These are phyloP conservation scores for Diplodia scrobiculata DNA, from an alignment of 2,329 filamentous ascomycete genomes.

Conservation along the genomic window DNA sequence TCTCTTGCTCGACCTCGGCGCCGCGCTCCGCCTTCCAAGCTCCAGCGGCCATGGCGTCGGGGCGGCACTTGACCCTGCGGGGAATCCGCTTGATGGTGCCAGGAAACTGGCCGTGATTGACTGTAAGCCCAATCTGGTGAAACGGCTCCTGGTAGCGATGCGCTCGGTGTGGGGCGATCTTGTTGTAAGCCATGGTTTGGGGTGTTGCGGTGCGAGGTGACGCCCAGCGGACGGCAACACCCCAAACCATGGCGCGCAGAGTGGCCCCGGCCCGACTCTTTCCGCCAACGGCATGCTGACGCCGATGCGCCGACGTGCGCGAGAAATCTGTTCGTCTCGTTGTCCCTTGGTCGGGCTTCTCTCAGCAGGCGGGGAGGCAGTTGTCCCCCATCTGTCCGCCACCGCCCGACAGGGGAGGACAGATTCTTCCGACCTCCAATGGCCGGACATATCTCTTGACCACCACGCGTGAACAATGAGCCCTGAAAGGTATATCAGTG, in stretches of 20 bases:
- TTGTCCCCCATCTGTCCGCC: not conserved
- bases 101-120: not conserved
- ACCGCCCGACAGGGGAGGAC: not conserved
- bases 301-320: not conserved
- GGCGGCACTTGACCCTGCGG: too few relatives aligned
- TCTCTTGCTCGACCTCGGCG: not conserved
- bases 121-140: not conserved
- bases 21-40: too few relatives aligned
- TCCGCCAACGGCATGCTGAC: not conserved
- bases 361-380: not conserved
- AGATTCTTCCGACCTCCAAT: too few relatives aligned
- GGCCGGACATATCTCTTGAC: too few relatives aligned
- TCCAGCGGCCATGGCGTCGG: too few relatives aligned
- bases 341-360: not conserved
- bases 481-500: too few relatives aligned
- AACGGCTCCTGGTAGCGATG: too few relatives aligned
- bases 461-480: too few relatives aligned
- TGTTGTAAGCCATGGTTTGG: too few relatives aligned
- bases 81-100: too few relatives aligned
- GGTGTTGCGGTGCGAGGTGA: too few relatives aligned
- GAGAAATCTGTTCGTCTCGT: not conserved
- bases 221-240: not conserved
- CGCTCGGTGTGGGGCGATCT: too few relatives aligned
- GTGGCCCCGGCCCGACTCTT: not conserved
- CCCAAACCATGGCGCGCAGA: not conserved